Evolutionary conservation across 176 grass and related monocot species (phyloP), one percentile per base, ranked within the genome.

Genomic region (Triticum dicoccoides): DNA sequence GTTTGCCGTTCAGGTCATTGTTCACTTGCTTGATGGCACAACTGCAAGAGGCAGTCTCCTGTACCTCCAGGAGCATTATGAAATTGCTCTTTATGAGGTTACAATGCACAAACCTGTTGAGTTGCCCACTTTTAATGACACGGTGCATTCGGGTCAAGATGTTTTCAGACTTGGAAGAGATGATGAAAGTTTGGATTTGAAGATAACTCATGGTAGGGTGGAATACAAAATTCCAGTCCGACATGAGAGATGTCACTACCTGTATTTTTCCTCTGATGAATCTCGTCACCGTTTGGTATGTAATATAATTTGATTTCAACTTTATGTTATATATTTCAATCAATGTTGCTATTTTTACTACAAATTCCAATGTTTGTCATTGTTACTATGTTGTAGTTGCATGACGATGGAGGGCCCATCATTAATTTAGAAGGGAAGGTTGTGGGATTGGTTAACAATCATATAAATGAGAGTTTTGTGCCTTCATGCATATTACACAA

Each of bases 41-140:
- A 59, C 13, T 71, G 21, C 35, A 68, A 13, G 39, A 14, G 33
- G 32, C 34, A 11, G 27, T 20, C n/a, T 72, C 21, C 49, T 72
- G 4, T 83, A 83, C 68, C 33, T 15, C 33, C 80, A 82, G 67
- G 51, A 82, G 47, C 80, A 82, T 70, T 82, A 82, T 42, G 52
- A 71, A 24, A 51, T 82, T 82, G 80, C 80, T 35, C 5, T 82
- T 14, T 70, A 56, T 2, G 35, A 34, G 30, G 33, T 34, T 38
- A 38, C 21, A 82, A n/a, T 82, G 65, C n/a, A 39, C 14, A 5
- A 2, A 11, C 27, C 80, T 23, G 12, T 56, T 23, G 29, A 70
- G 30, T 7, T 71, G 30, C 20, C 32, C n/a, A 58, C 45, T 17
- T 82, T 70, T 68, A 70, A 15, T 35, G 44, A 54, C 13, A 45